Conservation (phyloP, 202 grass and related monocot genomes). For the Zoysia matrella region DNA sequence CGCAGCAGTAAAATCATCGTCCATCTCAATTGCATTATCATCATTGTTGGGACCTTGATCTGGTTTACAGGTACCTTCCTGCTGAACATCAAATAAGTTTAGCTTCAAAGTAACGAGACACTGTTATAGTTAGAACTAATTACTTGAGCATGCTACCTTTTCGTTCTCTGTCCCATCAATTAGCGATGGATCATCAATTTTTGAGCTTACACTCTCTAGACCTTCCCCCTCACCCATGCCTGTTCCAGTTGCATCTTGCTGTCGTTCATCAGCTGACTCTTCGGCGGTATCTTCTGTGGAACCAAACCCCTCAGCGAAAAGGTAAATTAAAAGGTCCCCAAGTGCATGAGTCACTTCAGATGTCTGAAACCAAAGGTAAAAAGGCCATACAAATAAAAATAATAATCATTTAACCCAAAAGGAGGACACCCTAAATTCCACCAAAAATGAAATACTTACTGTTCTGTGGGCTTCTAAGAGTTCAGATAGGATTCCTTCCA, state of each 20-base stretch:
- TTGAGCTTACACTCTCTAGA: conserved; percentile 72
- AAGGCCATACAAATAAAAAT: not conserved
- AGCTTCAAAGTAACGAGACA: conserved; percentile 15
- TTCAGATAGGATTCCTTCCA: conserved; percentile 83
- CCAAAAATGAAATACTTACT: conserved; percentile 51
- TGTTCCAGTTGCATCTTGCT: conserved; percentile 80
- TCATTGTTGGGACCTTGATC: conserved; percentile 69
- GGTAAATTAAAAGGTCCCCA: conserved; percentile 68
- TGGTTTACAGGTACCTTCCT: conserved; percentile 62
- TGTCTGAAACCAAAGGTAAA: conserved; percentile 57
- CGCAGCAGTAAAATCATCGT: conserved; percentile 71
- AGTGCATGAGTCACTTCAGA: conserved; percentile 86
- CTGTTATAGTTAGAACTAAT: conserved; percentile 22
- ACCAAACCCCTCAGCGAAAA: conserved; percentile 89
- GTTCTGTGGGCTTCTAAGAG: conserved; percentile 75
- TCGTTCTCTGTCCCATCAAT: conserved; percentile 52
- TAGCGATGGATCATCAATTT: conserved; percentile 81
- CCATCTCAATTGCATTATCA: conserved; percentile 77
- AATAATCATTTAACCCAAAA: conserved; percentile 10
- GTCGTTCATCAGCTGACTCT: conserved; percentile 52
- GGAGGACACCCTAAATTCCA: conserved; percentile 4
- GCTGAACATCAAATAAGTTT: conserved; percentile 40
- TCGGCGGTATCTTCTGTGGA: conserved; percentile 69
- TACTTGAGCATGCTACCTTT: conserved; percentile 43
- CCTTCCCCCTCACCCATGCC: conserved; percentile 96